Percentiles rank a stretch among this genome's conserved stretches.
Evolutionary conservation across 2,329 filamentous ascomycete genomes (phyloP).

Genomic region (Fusarium phyllophilum): DNA sequence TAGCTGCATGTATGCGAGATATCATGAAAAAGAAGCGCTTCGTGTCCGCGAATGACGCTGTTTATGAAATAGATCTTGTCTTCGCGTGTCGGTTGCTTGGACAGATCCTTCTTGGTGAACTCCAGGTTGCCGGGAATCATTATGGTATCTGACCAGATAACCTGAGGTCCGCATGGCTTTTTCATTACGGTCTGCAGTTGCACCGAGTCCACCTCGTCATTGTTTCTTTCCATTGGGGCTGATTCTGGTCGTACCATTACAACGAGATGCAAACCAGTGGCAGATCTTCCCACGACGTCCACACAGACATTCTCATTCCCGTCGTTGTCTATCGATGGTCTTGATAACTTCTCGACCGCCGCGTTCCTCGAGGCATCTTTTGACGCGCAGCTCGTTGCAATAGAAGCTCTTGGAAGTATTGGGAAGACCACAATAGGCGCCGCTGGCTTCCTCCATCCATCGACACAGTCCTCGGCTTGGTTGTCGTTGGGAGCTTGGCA

Average conservation of each 20-base stretch:
- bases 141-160: neutral
- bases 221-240: neutral
- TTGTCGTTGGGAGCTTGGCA: neutral
- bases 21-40: neutral
- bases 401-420: neutral
- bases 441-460: neutral
- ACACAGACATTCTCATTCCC: neutral
- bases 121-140: neutral
- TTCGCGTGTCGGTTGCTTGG: neutral
- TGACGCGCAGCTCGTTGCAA: neutral
- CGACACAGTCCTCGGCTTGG: neutral
- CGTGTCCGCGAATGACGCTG: neutral
- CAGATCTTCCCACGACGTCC: neutral
- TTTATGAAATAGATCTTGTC: neutral
- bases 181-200: neutral
- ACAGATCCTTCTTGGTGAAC: neutral
- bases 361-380: neutral
- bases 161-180: neutral
- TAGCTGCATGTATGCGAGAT: neutral
- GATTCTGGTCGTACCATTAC: neutral
- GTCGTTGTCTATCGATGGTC: accelerated
- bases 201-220: neutral
- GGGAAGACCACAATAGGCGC: neutral
- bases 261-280: neutral
- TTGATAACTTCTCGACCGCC: neutral